phyloP scores from a whole-genome alignment of 495 filamentous ascomycete genomes.

The Podospora didyma region DNA sequence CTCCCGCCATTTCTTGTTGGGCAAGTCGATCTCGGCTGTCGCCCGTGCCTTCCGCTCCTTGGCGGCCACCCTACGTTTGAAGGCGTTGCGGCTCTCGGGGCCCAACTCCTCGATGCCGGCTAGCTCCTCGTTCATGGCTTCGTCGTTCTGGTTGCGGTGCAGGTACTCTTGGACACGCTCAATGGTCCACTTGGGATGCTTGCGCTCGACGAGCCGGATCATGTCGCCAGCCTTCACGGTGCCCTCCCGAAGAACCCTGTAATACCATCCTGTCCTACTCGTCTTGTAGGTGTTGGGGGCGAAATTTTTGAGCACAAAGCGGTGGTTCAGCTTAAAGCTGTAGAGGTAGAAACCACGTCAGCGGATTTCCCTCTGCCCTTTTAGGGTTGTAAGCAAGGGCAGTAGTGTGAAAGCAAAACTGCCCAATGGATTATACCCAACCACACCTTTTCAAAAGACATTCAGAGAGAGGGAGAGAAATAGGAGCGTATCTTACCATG shows the following conservation, averaged over 20 bases:
- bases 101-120: constrained; percentile 44
- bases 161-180: constrained; percentile 53
- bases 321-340: constrained; percentile 53
- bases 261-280: constrained; percentile 54
- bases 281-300: constrained; percentile 48
- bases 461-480: not conserved
- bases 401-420: too few species aligned
- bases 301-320: constrained; percentile 51
- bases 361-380: too few species aligned
- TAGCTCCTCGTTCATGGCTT: constrained; percentile 42
- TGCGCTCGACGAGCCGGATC: constrained; percentile 40
- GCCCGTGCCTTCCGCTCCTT: constrained; percentile 26
- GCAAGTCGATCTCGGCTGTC: constrained; percentile 5
- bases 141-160: constrained; percentile 42
- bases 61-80: constrained; percentile 35
- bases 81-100: constrained; percentile 38
- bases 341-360: too few species aligned
- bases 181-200: constrained; percentile 50
- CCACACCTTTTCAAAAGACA: too few species aligned
- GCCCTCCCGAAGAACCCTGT: constrained; percentile 46
- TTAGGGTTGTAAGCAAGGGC: too few species aligned
- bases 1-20: constrained; percentile 36
- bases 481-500: constrained; percentile 24
- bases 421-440: too few species aligned
- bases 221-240: constrained; percentile 43